Base-by-base conservation (phyloP, 2,329 filamentous ascomycete species). In the Fusarium sp. region DNA sequence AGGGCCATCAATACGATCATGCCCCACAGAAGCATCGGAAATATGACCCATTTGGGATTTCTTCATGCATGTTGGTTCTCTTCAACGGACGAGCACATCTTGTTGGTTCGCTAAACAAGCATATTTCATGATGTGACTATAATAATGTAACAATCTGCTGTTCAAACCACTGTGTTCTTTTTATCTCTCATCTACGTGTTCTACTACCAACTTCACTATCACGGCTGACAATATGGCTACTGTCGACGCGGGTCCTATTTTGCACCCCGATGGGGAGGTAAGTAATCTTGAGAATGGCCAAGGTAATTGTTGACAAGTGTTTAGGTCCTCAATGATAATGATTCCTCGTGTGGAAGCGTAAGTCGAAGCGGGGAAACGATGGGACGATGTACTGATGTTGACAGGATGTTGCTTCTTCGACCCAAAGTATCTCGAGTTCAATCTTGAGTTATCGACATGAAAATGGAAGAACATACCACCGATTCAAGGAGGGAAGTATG, bases 401-500 rank as follows among this genome's bases (percentile, higher is more conserved):
- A 9, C 0, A 68, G 57, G 63, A 68, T 8, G 9, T 20, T 5
- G 47, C 48, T 9, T 67, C 65, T 0, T 69, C 65, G 6, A 69
- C 65, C 0, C 30, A 63, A 29, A 64, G 64, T 6, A 32, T 69
- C 3, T 46, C 53, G 0, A 54, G 44, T 16, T 67, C 63, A 5
- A 64, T 69, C 13, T 18, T 64, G 11, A 56, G 66, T 16, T 67
- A 67, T 7, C 40, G 64, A 0, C 55, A 55, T 13, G 64, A 67
- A 2, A 67, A 67, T 1, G 64, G 64, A 7, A 40, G 64, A 30
- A 67, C 64, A 2, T 67, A 67, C 3, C 64, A 67, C 10, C 37
- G 60, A 5, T 68, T 53, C 11, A 62, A 60, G 20, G 67, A 69
- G 14, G 67, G 67, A 18, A 65, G 67, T 69, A 18, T 5, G 67